Conservation (phyloP, 768 basidiomycete species). For the Rubroboletus pulcherrimus region DNA sequence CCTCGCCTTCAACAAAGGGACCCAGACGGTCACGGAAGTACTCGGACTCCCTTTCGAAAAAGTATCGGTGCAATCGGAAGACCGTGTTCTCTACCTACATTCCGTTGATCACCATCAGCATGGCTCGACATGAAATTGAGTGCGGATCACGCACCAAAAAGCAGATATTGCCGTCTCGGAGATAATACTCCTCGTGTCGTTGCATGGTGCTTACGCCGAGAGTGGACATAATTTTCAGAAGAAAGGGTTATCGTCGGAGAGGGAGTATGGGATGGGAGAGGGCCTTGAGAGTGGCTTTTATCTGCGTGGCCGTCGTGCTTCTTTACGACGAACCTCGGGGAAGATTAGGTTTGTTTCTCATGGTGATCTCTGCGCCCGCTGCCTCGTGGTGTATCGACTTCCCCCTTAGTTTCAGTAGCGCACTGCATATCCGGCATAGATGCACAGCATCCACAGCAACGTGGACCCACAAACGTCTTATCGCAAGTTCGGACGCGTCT, state of each 20-base stretch:
- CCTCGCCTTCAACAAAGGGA: not conserved
- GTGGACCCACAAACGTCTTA: constrained; percentile 20
- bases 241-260: not conserved
- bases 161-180: constrained; percentile 50
- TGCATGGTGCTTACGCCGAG: constrained; percentile 18
- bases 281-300: constrained; percentile 7
- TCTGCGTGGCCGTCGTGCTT: constrained; percentile 5
- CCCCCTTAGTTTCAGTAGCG: not conserved
- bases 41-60: constrained; percentile 35
- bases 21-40: constrained; percentile 29
- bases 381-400: constrained; percentile 11
- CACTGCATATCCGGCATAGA: not conserved
- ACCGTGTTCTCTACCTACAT: constrained; percentile 32
- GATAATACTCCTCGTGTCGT: constrained; percentile 41
- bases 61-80: constrained; percentile 35
- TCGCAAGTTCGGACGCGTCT: not conserved
- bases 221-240: not conserved
- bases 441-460: constrained; percentile 18
- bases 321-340: not conserved
- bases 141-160: constrained; percentile 42
- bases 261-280: not conserved
- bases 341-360: constrained; percentile 9
- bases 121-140: not conserved
- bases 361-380: constrained; percentile 1
- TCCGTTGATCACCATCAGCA: not conserved